Evolutionary conservation across 257 asterid species (phyloP).

Genomic region (Scutellaria galericulata): DNA sequence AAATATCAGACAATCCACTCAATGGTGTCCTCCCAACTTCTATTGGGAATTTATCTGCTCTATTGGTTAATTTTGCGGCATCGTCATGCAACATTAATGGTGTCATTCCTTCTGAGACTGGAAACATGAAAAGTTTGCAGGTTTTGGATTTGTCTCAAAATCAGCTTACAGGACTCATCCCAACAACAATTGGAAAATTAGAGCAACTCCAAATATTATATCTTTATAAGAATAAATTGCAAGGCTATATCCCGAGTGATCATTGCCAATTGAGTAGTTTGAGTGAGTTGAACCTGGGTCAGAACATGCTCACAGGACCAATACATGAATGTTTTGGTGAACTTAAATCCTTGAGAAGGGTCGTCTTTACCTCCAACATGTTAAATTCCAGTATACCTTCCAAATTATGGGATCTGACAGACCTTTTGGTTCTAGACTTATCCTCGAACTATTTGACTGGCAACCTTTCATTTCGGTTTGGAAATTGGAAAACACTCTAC

Average conservation of each 20-base stretch:
- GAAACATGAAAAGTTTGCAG: slow-evolving; percentile 28
- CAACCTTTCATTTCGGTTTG: slow-evolving; percentile 21
- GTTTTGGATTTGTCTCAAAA: not conserved
- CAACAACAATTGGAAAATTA: slow-evolving; percentile 12
- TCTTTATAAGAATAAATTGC: slow-evolving; percentile 17
- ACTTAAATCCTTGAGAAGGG: slow-evolving; percentile 24
- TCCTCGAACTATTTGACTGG: slow-evolving; percentile 40
- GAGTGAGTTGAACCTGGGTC: slow-evolving; percentile 33
- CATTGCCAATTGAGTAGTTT: slow-evolving; percentile 34
- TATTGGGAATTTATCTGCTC: slow-evolving; percentile 30
- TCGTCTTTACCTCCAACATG: slow-evolving; percentile 29
- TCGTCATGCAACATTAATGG: slow-evolving; percentile 11
- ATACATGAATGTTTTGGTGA: slow-evolving; percentile 41
- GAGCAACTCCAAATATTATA: not conserved
- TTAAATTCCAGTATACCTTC: slow-evolving; percentile 34
- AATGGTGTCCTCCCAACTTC: slow-evolving; percentile 36
- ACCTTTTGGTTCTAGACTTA: slow-evolving; percentile 30
- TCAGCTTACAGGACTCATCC: slow-evolving; percentile 15
- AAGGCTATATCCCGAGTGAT: slow-evolving; percentile 34
- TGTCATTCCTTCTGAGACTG: slow-evolving; percentile 33
- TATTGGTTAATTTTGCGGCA: slow-evolving; percentile 5
- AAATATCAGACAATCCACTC: slow-evolving; percentile 28
- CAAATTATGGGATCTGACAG: slow-evolving; percentile 32
- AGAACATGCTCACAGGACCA: slow-evolving; percentile 35
- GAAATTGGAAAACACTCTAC: too few species aligned